Evolutionary conservation across 2,329 filamentous ascomycete species (phyloP).

Genomic region (Pestalotiopsis sp.): DNA sequence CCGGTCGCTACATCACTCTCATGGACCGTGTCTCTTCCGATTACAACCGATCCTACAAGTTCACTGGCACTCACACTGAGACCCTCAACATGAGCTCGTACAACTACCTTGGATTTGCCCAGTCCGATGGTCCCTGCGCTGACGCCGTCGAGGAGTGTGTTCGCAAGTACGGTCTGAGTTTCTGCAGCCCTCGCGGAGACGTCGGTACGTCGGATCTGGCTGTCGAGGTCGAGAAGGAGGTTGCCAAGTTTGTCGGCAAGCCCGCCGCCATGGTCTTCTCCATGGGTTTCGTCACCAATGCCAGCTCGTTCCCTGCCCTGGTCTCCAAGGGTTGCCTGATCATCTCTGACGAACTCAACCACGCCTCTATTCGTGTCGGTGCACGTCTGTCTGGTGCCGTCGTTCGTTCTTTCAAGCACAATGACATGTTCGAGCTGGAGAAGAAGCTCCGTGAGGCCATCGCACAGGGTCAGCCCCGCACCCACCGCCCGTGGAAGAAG

Average conservation of each 20-base stretch:
- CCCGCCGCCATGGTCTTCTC: constrained; percentile 95
- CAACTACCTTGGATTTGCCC: constrained; percentile 98
- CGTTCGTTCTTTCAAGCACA: constrained; percentile 97
- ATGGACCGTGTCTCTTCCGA: constrained; percentile 90
- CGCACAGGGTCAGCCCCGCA: constrained; percentile 94
- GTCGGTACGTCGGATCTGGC: constrained; percentile 86
- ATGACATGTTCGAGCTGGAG: constrained; percentile 90
- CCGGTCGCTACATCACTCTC: constrained; percentile 89
- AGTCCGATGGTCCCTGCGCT: constrained; percentile 95
- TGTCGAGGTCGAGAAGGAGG: constrained; percentile 84
- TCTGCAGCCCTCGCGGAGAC: constrained; percentile 81
- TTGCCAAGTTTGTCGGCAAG: constrained; percentile 93
- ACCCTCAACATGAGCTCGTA: constrained; percentile 99
- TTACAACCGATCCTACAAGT: constrained; percentile 87
- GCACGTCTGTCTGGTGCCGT: constrained; percentile 92
- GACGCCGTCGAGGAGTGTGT: constrained; percentile 88
- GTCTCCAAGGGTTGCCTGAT: constrained; percentile 92
- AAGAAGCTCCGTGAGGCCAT: constrained; percentile 86
- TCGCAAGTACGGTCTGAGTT: constrained; percentile 81
- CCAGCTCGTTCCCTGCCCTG: constrained; percentile 87
- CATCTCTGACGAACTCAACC: constrained; percentile 96
- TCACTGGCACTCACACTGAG: constrained; percentile 88
- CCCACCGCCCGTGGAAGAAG: constrained; percentile 99
- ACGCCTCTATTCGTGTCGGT: constrained; percentile 95
- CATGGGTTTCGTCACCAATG: constrained; percentile 98